These are phyloP conservation scores for Salvia rosmarinus DNA, from an alignment of 257 asterid genomes.

Conservation along the genomic window DNA sequence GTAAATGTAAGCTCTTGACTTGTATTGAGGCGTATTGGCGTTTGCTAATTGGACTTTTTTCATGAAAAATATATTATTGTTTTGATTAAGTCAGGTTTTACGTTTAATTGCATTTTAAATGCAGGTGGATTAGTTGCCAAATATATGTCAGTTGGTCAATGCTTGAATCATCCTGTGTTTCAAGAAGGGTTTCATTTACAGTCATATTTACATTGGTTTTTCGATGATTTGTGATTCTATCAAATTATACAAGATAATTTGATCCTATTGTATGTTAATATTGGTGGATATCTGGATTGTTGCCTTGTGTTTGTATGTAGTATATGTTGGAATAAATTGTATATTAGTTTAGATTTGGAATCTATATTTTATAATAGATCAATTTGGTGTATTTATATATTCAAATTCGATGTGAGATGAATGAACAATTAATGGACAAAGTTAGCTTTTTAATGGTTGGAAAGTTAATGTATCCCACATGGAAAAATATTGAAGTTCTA, in stretches of 20 bases:
- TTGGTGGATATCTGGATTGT: too few species aligned
- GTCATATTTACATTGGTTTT: not conserved
- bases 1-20: conserved; percentile 25
- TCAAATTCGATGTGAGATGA: too few species aligned
- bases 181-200: not conserved
- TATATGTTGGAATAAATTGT: too few species aligned
- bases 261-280: not conserved
- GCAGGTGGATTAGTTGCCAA: conserved; percentile 43
- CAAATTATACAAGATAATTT: not conserved
- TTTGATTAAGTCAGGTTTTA: not conserved
- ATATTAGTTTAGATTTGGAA: too few species aligned
- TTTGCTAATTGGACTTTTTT: conserved; percentile 9
- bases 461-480: too few species aligned
- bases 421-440: too few species aligned
- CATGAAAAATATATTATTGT: not conserved
- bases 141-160: conserved; percentile 28
- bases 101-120: conserved; percentile 18
- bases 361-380: too few species aligned
- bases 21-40: conserved; percentile 20
- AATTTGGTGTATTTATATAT: too few species aligned
- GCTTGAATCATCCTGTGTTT: conserved; percentile 29
- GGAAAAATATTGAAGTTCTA: too few species aligned
- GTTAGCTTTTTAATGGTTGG: too few species aligned
- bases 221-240: not conserved
- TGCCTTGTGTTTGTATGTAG: too few species aligned